phyloP scores from a whole-genome alignment of 805 yeast species.

The Lipomyces orientalis region DNA sequence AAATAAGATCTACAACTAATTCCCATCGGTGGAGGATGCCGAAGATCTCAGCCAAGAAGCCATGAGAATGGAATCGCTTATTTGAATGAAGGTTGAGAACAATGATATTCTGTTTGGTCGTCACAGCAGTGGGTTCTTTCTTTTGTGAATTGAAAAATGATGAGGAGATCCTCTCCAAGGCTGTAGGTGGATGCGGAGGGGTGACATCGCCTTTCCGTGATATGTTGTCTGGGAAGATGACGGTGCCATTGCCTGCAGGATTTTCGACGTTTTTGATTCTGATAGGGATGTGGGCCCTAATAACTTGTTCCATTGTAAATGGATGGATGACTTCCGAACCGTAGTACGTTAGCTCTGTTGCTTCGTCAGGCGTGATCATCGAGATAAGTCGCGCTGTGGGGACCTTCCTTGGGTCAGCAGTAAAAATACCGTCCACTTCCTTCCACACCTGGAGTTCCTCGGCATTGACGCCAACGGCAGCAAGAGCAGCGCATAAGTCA shows the following conservation, averaged over 20 bases:
- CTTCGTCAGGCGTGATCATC: slow-evolving; percentile 97
- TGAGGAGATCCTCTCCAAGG: slow-evolving; percentile 57
- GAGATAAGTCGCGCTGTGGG: slow-evolving; percentile 82
- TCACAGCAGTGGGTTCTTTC: slow-evolving; percentile 84
- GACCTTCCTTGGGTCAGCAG: slow-evolving; percentile 97
- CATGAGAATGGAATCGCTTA: slow-evolving; percentile 89
- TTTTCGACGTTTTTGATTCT: slow-evolving; percentile 95
- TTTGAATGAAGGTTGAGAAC: slow-evolving; percentile 94
- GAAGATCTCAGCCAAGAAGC: slow-evolving; percentile 90
- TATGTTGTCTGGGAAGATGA: slow-evolving; percentile 89
- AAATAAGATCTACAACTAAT: slow-evolving; percentile 91
- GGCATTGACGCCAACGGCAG: slow-evolving; percentile 90
- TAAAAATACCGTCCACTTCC: slow-evolving; percentile 98
- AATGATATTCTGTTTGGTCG: slow-evolving; percentile 89
- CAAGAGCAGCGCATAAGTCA: slow-evolving; percentile 94
- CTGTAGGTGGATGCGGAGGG: slow-evolving; percentile 93
- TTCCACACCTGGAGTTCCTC: slow-evolving; percentile 98
- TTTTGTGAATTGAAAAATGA: slow-evolving; percentile 47
- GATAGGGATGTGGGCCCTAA: slow-evolving; percentile 92
- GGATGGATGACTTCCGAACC: slow-evolving; percentile 99
- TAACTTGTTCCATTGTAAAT: slow-evolving; percentile 98
- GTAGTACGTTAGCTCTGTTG: slow-evolving; percentile 95
- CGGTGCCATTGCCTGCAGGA: slow-evolving; percentile 90
- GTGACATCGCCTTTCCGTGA: slow-evolving; percentile 86
- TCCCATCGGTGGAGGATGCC: slow-evolving; percentile 80